Conservation (phyloP, 2,329 filamentous ascomycete genomes). For the Colletotrichum salicis region DNA sequence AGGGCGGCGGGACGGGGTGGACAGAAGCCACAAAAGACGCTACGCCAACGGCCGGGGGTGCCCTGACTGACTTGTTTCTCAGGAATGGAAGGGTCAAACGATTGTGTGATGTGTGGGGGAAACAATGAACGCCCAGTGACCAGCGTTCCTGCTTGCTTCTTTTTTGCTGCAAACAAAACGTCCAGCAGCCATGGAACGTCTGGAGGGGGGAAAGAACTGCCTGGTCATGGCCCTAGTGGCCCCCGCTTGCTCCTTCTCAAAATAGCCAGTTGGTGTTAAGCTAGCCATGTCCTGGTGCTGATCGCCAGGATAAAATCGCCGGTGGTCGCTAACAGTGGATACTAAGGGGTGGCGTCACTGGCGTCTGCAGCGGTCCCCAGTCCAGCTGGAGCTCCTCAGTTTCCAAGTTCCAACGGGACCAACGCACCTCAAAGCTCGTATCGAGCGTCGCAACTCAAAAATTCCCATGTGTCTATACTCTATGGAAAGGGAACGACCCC, state of each 20-base stretch:
- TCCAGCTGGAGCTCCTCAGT: constrained; percentile 3
- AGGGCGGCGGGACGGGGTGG: not conserved
- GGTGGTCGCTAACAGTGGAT: constrained; percentile 24
- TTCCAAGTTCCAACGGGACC: not conserved
- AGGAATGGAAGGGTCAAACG: not conserved
- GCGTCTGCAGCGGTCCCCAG: constrained; percentile 28
- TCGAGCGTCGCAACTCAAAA: constrained; percentile 9
- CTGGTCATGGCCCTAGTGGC: too few species aligned
- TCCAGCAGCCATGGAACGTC: not conserved
- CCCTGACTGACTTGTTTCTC: not conserved
- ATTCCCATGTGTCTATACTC: not conserved
- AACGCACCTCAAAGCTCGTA: constrained; percentile 19
- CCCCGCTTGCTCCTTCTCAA: constrained; percentile 1
- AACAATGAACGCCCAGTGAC: not conserved
- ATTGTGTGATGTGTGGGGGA: not conserved
- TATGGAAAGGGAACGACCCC: not conserved
- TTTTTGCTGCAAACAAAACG: constrained; percentile 15
- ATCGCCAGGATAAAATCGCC: constrained; percentile 15
- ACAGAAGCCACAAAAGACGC: not conserved
- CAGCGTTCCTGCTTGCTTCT: not conserved
- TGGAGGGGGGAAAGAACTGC: not conserved
- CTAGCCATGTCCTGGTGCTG: constrained; percentile 20
- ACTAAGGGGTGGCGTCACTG: constrained; percentile 8
- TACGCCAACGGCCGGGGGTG: constrained; percentile 8
- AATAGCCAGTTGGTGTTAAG: constrained; percentile 21